Base-by-base conservation (phyloP, 345 rosid species). In the Cochlearia excelsa region DNA sequence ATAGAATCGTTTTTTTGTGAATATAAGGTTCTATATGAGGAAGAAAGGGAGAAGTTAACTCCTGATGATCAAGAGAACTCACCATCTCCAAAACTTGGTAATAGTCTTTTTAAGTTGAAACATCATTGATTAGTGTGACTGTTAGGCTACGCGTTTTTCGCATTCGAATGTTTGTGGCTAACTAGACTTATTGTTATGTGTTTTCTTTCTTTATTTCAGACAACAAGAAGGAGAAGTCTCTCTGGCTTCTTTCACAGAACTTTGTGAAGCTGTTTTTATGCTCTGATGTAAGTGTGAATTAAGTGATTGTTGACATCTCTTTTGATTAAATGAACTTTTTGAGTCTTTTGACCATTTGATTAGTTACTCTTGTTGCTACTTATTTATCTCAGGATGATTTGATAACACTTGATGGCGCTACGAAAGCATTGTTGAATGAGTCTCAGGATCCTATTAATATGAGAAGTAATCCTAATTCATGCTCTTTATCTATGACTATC, bases 241-340 rank as follows among this genome's bases (percentile, higher is more conserved):
- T 86, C 6, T 79, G 85, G 79, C 70, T 71, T 64, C 88, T 86
- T 60, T 69, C 94, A 11, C 87, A 82, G 76, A 89, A 79, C 78
- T 84, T 86, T 50, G 75, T 81, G 72, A 86, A 89, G 85, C 95
- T 89, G 65, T 86, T 86, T 72, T 84, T 89, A 48, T 86, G 87
- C 68, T 82, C 87, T 23, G 75, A 76, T 65, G 96, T 86, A 80
- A 81, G 97, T 61, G 1, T 11, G 28, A 38, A 16, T 16, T 16
- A 16, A 16, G 23, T 16, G 23, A 16, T 16, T 16, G 23, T 16
- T 42, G 26, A 9, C 9, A 55, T 64, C 6, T 29, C 54, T 54
- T 30, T 51, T 16, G 23, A 16, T 16, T 16, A 16, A 16, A 26
- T 30, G 33, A 27, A 40, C 40, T 1, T 40, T 33, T 27, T 52